phyloP scores from a whole-genome alignment of 345 rosid genomes.

The Nephelium lappaceum region DNA sequence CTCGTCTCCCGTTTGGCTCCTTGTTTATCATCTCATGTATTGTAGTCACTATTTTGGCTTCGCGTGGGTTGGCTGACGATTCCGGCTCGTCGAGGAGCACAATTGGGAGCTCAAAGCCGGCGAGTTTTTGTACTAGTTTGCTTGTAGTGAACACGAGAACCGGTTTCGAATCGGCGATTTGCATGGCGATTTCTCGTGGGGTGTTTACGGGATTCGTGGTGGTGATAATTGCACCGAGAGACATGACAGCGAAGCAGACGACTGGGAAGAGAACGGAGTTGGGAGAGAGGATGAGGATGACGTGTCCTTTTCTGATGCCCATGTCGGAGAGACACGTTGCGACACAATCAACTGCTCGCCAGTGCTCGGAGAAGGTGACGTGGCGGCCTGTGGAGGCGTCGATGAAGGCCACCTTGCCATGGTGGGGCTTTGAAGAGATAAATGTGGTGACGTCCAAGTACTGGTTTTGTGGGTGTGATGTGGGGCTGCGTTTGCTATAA shows the following conservation, averaged over 20 bases:
- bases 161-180: conserved; percentile 65
- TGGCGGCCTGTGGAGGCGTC: conserved; percentile 74
- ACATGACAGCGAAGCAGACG: conserved; percentile 94
- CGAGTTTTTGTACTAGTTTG: conserved; percentile 60
- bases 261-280: conserved; percentile 86
- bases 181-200: conserved; percentile 62
- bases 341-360: conserved; percentile 76
- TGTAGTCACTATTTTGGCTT: conserved; percentile 39
- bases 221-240: conserved; percentile 87
- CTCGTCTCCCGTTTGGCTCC: conserved; percentile 38
- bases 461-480: conserved; percentile 55
- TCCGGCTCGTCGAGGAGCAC: conserved; percentile 54
- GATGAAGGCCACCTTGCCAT: conserved; percentile 74
- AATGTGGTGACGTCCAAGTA: conserved; percentile 73
- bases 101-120: conserved; percentile 47
- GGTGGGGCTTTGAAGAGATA: conserved; percentile 79
- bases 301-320: conserved; percentile 85
- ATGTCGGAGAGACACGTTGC: conserved; percentile 54
- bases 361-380: conserved; percentile 67
- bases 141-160: conserved; percentile 67
- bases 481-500: conserved; percentile 70
- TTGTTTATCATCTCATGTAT: conserved; percentile 56
- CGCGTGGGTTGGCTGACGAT: not conserved
- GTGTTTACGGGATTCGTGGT: conserved; percentile 88
- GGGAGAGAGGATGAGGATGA: conserved; percentile 82